Percentiles rank a stretch among this genome's conserved stretches.
Conservation (phyloP, 1,139 yeast species). For the Schwanniomyces etchellsii region DNA sequence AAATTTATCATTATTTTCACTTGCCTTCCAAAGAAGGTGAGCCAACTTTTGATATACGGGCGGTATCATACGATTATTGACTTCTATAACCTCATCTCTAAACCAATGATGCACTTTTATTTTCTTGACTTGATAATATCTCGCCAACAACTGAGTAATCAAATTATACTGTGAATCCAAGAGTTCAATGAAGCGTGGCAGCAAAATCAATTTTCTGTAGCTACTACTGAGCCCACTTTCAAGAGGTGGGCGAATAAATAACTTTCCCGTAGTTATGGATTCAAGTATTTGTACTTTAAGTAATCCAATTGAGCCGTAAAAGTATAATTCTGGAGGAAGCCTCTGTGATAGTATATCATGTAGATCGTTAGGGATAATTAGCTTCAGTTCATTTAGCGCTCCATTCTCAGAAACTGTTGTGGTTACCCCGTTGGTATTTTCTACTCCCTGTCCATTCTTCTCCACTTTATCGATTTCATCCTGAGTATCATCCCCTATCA, state of each 20-base stretch:
- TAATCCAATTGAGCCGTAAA: constrained; percentile 76
- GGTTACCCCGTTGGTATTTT: neutral
- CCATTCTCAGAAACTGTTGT: constrained; percentile 1
- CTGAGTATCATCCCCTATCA: constrained; percentile 4
- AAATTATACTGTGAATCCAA: constrained; percentile 63
- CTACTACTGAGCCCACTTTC: constrained; percentile 59
- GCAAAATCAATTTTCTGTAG: constrained; percentile 51
- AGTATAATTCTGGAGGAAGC: constrained; percentile 80
- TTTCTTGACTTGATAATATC: constrained; percentile 80
- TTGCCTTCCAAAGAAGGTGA: constrained; percentile 24
- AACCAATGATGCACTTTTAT: constrained; percentile 58
- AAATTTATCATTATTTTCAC: constrained; percentile 19
- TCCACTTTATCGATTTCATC: constrained; percentile 3
- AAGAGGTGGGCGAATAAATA: constrained; percentile 62
- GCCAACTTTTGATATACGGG: constrained; percentile 24
- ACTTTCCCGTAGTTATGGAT: constrained; percentile 60
- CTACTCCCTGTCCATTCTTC: constrained; percentile 3
- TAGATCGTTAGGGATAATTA: constrained; percentile 66
- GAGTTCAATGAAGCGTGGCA: constrained; percentile 38
- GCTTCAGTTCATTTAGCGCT: constrained; percentile 2
- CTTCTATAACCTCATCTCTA: constrained; percentile 39
- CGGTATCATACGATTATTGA: constrained; percentile 51
- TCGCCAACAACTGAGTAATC: constrained; percentile 66
- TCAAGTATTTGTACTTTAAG: constrained; percentile 62
- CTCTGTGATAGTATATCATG: constrained; percentile 83